phyloP scores from a whole-genome alignment of 2,329 filamentous ascomycete species.

The Rutstroemia sp. region DNA sequence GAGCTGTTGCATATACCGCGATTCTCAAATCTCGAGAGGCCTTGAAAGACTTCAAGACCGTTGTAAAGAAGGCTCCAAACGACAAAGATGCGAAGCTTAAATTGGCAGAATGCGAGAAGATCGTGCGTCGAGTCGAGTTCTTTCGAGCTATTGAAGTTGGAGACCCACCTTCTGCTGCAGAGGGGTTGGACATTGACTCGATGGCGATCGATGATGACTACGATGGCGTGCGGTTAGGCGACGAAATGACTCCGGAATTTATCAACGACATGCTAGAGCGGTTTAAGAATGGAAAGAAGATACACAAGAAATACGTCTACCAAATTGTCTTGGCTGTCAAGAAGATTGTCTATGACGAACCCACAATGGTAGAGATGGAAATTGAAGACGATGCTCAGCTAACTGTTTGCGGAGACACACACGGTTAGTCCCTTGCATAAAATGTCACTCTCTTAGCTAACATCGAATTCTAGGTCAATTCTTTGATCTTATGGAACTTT shows the following conservation, averaged over 20 bases:
- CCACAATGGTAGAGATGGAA: constrained; percentile 93
- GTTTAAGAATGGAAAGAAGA: constrained; percentile 92
- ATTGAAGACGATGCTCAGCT: constrained; percentile 71
- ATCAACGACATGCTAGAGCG: constrained; percentile 95
- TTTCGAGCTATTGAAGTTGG: constrained; percentile 90
- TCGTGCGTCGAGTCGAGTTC: constrained; percentile 87
- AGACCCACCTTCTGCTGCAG: constrained; percentile 86
- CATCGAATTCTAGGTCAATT: constrained; percentile 65
- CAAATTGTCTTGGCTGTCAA: constrained; percentile 89
- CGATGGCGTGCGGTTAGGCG: constrained; percentile 71
- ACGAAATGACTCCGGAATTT: constrained; percentile 92
- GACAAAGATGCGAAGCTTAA: constrained; percentile 91
- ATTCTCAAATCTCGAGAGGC: constrained; percentile 86
- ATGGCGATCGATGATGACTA: constrained; percentile 79
- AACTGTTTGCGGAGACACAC: constrained; percentile 95
- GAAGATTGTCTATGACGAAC: constrained; percentile 83
- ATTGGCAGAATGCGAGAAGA: constrained; percentile 87
- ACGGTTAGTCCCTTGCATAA: constrained; percentile 52
- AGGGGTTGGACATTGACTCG: constrained; percentile 79
- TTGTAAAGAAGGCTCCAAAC: constrained; percentile 75
- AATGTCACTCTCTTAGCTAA: background rate
- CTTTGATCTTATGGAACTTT: constrained; percentile 94
- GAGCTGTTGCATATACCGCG: constrained; percentile 84
- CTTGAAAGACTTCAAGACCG: constrained; percentile 84
- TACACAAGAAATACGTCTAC: constrained; percentile 95